Percentiles rank a stretch among this genome's conserved stretches.
phyloP scores from a whole-genome alignment of 257 asterid species.

The Salvia miltiorrhiza region DNA sequence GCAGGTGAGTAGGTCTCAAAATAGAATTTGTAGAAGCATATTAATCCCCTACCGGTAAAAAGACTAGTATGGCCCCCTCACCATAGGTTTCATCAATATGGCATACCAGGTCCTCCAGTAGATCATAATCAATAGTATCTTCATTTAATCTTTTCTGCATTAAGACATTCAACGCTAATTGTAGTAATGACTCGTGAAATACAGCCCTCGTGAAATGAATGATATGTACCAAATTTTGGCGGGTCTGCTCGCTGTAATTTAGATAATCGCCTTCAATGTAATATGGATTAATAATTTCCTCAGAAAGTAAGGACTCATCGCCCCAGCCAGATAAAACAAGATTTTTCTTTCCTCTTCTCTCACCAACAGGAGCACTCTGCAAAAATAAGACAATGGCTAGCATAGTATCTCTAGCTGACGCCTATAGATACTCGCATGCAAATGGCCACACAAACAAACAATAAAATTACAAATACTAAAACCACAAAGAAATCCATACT shows the following conservation, averaged over 20 bases:
- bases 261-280: constrained; percentile 55
- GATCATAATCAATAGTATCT: constrained; percentile 87
- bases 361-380: constrained; percentile 82
- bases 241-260: constrained; percentile 71
- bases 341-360: constrained; percentile 84
- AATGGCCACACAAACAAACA: neutral
- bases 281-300: constrained; percentile 67
- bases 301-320: constrained; percentile 82
- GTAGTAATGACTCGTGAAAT: neutral
- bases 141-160: constrained; percentile 84
- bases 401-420: neutral
- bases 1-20: neutral
- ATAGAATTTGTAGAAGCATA: constrained; percentile 12
- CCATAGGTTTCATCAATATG: constrained; percentile 72
- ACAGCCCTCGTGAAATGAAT: constrained; percentile 4
- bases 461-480: constrained; percentile 1
- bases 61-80: constrained; percentile 84
- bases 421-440: constrained; percentile 4
- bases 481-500: neutral
- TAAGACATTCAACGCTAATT: constrained; percentile 22
- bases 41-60: constrained; percentile 66
- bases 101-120: constrained; percentile 94
- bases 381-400: constrained; percentile 18
- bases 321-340: constrained; percentile 96
- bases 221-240: constrained; percentile 66